These are phyloP conservation scores for Sclerotinia nivalis DNA, from an alignment of 2,329 filamentous ascomycete genomes.

Conservation along the genomic window DNA sequence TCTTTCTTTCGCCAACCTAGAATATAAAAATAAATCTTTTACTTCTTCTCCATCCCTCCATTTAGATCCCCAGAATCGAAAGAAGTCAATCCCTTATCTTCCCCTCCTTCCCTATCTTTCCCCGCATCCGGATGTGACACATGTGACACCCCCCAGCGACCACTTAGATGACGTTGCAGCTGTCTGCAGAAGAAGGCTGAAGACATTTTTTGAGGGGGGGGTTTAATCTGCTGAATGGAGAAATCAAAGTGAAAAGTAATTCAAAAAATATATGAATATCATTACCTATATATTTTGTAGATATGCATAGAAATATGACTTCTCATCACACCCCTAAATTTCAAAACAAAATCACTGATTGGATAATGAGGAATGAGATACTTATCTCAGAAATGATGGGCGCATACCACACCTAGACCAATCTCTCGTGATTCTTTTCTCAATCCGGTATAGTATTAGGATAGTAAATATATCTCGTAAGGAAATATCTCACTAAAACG, in stretches of 20 bases:
- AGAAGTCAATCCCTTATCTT: not conserved
- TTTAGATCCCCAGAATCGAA: too few species aligned
- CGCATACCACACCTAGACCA: not conserved
- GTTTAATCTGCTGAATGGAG: not conserved
- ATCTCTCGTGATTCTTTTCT: not conserved
- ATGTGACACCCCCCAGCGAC: not conserved
- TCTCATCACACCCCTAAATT: not conserved
- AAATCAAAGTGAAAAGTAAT: not conserved
- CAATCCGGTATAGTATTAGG: not conserved
- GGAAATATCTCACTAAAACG: not conserved
- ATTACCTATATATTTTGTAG: not conserved
- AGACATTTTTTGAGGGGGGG: not conserved
- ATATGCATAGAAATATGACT: not conserved
- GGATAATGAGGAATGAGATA: not conserved
- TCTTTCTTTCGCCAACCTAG: too few species aligned
- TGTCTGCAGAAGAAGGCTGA: not conserved
- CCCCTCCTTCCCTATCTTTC: not conserved
- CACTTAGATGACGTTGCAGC: constrained; percentile 5
- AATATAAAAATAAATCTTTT: too few species aligned
- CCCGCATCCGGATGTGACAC: not conserved
- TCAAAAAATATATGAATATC: not conserved
- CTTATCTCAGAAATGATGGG: not conserved
- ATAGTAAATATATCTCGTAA: not conserved
- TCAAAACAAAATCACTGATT: too few species aligned
- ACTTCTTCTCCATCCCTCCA: too few species aligned